These are phyloP conservation scores for Musa troglodytarum DNA, from an alignment of 176 grass and related monocot species.

Conservation along the genomic window DNA sequence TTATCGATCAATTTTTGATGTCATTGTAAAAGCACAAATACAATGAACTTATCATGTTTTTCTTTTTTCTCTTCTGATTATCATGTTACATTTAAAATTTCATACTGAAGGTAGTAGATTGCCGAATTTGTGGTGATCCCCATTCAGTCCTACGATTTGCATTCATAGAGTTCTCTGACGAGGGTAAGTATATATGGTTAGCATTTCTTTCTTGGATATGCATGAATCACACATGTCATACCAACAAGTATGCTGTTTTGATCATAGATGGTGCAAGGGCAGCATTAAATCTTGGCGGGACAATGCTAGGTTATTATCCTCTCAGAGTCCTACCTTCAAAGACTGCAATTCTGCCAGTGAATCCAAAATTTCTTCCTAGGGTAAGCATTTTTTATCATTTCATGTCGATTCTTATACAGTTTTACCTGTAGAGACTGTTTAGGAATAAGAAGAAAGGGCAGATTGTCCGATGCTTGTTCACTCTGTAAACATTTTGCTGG, in stretches of 20 bases:
- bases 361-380: slow-evolving; percentile 18
- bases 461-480: background rate
- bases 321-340: slow-evolving; percentile 21
- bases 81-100: background rate
- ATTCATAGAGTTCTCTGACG: slow-evolving; percentile 14
- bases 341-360: slow-evolving; percentile 21
- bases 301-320: slow-evolving; percentile 13
- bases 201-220: background rate
- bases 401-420: no score
- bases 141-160: slow-evolving; percentile 19
- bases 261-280: slow-evolving; percentile 14
- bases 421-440: no score
- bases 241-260: background rate
- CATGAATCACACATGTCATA: background rate
- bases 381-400: background rate
- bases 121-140: slow-evolving; percentile 15
- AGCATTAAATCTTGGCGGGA: slow-evolving; percentile 12
- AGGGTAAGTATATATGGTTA: background rate
- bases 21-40: background rate
- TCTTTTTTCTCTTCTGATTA: background rate
- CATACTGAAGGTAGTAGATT: slow-evolving; percentile 17
- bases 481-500: background rate
- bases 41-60: background rate
- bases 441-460: no score
- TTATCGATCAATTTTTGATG: background rate